Evolutionary conservation across 257 asterid species (phyloP).

Genomic region (Gardenia jasminoides): DNA sequence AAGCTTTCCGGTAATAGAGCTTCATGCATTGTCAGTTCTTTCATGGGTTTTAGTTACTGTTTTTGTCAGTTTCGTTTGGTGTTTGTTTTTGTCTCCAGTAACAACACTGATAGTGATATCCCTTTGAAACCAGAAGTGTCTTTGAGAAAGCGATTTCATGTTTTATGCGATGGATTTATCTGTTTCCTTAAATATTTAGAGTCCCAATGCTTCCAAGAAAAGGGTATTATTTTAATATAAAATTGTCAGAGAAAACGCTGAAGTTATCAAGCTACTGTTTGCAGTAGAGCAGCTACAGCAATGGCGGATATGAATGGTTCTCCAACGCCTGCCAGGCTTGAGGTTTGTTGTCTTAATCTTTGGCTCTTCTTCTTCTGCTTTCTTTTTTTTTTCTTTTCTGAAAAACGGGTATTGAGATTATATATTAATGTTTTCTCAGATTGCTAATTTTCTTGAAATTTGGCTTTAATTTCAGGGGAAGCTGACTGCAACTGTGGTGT

Average conservation of each 20-base stretch:
- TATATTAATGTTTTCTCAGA: neutral
- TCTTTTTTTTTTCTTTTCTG: no score
- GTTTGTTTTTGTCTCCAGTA: neutral
- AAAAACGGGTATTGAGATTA: neutral
- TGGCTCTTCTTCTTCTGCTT: neutral
- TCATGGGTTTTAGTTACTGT: neutral
- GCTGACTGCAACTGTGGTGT: slow-evolving; percentile 23
- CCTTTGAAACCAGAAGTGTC: neutral
- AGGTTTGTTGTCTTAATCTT: slow-evolving; percentile 44
- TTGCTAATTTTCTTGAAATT: neutral
- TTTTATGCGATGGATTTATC: neutral
- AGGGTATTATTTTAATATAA: no score
- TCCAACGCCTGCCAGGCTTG: slow-evolving; percentile 55
- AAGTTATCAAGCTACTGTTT: neutral
- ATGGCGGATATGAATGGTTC: slow-evolving; percentile 16
- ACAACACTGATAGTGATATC: neutral
- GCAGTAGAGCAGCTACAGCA: slow-evolving; percentile 29
- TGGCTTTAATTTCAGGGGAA: slow-evolving; percentile 31
- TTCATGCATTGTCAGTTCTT: neutral
- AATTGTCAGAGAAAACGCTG: neutral
- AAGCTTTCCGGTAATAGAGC: neutral
- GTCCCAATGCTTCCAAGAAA: neutral
- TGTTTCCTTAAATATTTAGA: neutral
- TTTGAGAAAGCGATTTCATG: neutral
- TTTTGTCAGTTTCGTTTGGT: neutral